These are phyloP conservation scores for Mucor indicus DNA, from an alignment of 371 early-diverging fungal species.

Conservation along the genomic window DNA sequence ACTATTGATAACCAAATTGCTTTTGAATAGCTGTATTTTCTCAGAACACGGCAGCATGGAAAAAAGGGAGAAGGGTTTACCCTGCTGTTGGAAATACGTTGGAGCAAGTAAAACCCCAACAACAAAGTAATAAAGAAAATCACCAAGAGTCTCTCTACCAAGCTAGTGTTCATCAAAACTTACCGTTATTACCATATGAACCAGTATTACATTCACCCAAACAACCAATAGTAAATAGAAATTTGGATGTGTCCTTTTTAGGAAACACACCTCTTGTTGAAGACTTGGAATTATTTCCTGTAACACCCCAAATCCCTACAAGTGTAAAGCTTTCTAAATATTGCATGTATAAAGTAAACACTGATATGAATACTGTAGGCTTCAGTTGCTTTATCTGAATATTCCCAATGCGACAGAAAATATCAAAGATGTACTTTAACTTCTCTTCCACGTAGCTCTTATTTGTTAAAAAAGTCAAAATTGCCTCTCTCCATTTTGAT, in stretches of 20 bases:
- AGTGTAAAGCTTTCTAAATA: constrained; percentile 24
- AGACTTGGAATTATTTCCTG: constrained; percentile 29
- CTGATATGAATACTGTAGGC: constrained; percentile 21
- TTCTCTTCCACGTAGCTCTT: constrained; percentile 60
- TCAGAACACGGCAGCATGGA: too few relatives aligned
- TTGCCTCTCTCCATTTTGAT: constrained; percentile 74
- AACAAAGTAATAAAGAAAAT: too few relatives aligned
- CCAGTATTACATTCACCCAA: too few relatives aligned
- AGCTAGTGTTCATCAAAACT: too few relatives aligned
- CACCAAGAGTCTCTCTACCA: too few relatives aligned
- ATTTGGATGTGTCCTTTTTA: constrained; percentile 32
- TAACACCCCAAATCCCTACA: constrained; percentile 36
- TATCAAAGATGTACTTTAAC: constrained; percentile 77
- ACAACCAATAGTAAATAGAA: not conserved
- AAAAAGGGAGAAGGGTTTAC: too few relatives aligned
- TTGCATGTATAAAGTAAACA: not conserved
- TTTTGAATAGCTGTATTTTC: too few relatives aligned
- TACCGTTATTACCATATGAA: too few relatives aligned
- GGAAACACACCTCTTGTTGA: constrained; percentile 47
- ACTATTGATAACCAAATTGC: too few relatives aligned
- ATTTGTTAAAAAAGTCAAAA: constrained; percentile 61
- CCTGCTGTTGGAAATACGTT: too few relatives aligned
- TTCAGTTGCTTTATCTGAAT: constrained; percentile 37
- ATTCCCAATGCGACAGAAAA: constrained; percentile 45
- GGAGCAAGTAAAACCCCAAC: too few relatives aligned